A percentile compares a stretch with the other conserved stretches of the same genome.
Conservation (phyloP, 2,329 filamentous ascomycete species). For the Geosmithia putterillii region DNA sequence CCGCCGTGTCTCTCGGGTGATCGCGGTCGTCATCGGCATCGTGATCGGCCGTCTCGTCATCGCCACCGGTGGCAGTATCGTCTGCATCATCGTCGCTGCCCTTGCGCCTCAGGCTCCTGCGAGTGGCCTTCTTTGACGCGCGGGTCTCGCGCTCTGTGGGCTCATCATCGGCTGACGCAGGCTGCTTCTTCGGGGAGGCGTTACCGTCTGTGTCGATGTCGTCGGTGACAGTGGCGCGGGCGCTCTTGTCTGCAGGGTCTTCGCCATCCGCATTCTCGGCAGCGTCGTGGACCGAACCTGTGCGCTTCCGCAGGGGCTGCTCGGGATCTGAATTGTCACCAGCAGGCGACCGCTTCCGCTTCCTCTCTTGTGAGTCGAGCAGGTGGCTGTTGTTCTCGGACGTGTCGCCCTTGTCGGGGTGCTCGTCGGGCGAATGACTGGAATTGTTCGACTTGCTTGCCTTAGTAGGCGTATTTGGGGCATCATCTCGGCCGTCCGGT, state of each 20-base stretch:
- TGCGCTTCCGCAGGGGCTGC: slow-evolving; percentile 40
- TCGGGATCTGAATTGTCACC: slow-evolving; percentile 31
- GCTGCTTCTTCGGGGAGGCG: slow-evolving; percentile 13
- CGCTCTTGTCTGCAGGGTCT: slow-evolving; percentile 10
- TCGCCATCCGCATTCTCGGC: slow-evolving; percentile 22
- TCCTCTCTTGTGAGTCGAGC: slow-evolving; percentile 23
- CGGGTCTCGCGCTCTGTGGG: slow-evolving; percentile 17
- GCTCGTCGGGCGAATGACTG: slow-evolving; percentile 16
- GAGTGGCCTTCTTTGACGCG: slow-evolving; percentile 26
- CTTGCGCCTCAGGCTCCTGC: slow-evolving; percentile 16
- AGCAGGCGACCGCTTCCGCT: slow-evolving; percentile 36
- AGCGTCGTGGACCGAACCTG: slow-evolving; percentile 27
- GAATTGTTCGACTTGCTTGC: background rate
- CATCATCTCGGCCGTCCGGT: background rate
- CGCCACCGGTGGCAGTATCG: slow-evolving; percentile 17
- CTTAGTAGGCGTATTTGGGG: background rate
- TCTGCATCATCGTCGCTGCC: slow-evolving; percentile 12
- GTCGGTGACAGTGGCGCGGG: slow-evolving; percentile 25
- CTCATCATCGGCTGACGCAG: slow-evolving; percentile 16
- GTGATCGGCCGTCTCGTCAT: slow-evolving; percentile 17
- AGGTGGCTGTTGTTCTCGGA: slow-evolving; percentile 13
- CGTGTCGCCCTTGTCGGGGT: slow-evolving; percentile 18
- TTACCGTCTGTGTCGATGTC: background rate
- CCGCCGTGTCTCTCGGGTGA: slow-evolving; percentile 38
- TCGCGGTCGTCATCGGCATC: slow-evolving; percentile 28